Evolutionary conservation across 768 basidiomycete genomes (phyloP).

Genomic region (Nidularia sp.): DNA sequence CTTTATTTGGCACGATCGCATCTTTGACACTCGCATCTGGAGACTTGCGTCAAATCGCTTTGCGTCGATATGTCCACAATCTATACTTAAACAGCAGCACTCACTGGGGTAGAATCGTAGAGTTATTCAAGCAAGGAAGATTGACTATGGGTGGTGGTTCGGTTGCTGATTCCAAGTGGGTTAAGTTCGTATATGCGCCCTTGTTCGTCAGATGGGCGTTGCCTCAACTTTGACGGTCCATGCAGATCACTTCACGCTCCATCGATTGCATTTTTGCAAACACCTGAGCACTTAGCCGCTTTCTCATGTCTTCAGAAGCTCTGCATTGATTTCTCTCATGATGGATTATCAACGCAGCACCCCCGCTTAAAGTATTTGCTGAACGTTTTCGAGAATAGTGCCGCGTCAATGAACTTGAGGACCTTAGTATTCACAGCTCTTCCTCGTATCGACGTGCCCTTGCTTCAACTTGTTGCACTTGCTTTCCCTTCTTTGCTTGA

Average conservation of each 20-base stretch:
- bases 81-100: conserved; percentile 19
- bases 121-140: conserved; percentile 16
- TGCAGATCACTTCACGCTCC: conserved; percentile 26
- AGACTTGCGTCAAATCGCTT: conserved; percentile 34
- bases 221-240: conserved; percentile 8
- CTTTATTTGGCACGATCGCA: conserved; percentile 25
- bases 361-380: conserved; percentile 27
- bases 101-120: conserved; percentile 17
- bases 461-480: conserved; percentile 43
- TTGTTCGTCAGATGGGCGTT: no score
- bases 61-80: conserved; percentile 31
- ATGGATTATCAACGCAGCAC: conserved; percentile 42
- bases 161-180: conserved; percentile 34
- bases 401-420: conserved; percentile 32
- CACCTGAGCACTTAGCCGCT: conserved; percentile 16
- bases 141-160: conserved; percentile 3
- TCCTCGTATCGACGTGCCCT: conserved; percentile 48
- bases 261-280: conserved; percentile 22
- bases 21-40: conserved; percentile 37
- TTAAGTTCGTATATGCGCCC: conserved; percentile 35
- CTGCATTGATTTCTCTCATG: conserved; percentile 34
- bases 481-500: conserved; percentile 40
- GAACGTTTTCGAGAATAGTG: conserved; percentile 18
- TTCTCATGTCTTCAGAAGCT: conserved; percentile 33
- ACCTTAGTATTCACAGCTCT: conserved; percentile 47